Conservation (phyloP, 305 asterid species). For the Fraxinus velutina region DNA sequence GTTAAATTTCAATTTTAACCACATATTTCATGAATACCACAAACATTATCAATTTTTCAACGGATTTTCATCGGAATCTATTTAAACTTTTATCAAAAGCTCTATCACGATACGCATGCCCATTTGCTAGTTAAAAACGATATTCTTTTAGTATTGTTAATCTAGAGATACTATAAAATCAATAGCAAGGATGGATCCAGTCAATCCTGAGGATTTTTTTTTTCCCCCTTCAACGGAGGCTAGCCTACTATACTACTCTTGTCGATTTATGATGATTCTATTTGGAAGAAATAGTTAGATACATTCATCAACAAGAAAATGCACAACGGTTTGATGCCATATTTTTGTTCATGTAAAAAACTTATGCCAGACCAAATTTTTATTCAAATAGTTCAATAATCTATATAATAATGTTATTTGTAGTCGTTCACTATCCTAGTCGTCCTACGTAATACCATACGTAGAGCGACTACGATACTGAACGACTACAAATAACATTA, state of each 20-base stretch:
- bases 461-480: not conserved
- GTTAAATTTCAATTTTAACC: not conserved
- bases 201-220: not conserved
- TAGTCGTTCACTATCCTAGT: not conserved
- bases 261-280: not conserved
- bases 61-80: not conserved
- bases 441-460: not conserved
- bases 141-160: not conserved
- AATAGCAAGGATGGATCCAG: not conserved
- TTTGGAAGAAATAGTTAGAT: not conserved
- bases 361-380: not conserved
- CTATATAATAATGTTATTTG: too few species aligned
- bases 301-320: not conserved
- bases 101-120: not conserved
- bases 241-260: not conserved
- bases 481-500: not conserved
- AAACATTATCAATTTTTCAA: not conserved
- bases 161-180: not conserved
- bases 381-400: not conserved
- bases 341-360: not conserved
- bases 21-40: not conserved
- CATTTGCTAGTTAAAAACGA: not conserved
- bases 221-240: not conserved
- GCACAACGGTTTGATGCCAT: not conserved
- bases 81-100: not conserved